Evolutionary conservation across 441 rosid genomes (phyloP), one percentile per base, ranked within the genome.

Genomic region (Adansonia gregorii): DNA sequence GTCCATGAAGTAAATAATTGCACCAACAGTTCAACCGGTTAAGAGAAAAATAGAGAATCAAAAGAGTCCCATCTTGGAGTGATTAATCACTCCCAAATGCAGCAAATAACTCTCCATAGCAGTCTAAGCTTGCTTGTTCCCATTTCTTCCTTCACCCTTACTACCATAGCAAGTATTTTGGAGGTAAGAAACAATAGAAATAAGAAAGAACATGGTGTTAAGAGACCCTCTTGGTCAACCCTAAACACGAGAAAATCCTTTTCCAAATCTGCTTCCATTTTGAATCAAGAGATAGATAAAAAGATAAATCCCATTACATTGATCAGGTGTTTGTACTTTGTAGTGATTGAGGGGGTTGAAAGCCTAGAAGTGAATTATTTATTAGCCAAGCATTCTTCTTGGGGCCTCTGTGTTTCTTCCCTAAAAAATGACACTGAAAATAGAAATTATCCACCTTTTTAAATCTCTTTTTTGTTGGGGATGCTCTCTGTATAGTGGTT

Each of bases 31-130:
- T 10, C 8, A 43, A 67, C 71, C 52, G 20, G 14, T 19, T 19
- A 31, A 6, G 51, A 67, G 27, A 67, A 27, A 65, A n/a, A 39
- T 65, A n/a, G 69, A n/a, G 69, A 66, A 66, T 66, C 8, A 66
- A 20, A 24, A 17, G 1, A 43, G 9, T 3, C 24, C 35, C 12
- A 19, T 45, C 27, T 12, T 0, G 72, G 72, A 17, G 68, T 64
- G 2, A 14, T 64, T 64, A 64, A 35, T 64, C 48, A 35, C 19
- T 35, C 22, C 10, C n/a, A 19, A 64, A 64, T 64, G 22, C n/a
- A 10, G 54, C 67, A 63, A 27, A 6, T 14, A 14, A 63, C 67
- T 63, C 8, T 14, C 35, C 4, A 27, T 60, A 43, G 70, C 24
- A 0, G 27, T 45, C 71, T 10, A 0, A 43, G 54, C 27, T 5